Base-by-base conservation (phyloP, 2,329 filamentous ascomycete species). In the Talaromyces sp. region DNA sequence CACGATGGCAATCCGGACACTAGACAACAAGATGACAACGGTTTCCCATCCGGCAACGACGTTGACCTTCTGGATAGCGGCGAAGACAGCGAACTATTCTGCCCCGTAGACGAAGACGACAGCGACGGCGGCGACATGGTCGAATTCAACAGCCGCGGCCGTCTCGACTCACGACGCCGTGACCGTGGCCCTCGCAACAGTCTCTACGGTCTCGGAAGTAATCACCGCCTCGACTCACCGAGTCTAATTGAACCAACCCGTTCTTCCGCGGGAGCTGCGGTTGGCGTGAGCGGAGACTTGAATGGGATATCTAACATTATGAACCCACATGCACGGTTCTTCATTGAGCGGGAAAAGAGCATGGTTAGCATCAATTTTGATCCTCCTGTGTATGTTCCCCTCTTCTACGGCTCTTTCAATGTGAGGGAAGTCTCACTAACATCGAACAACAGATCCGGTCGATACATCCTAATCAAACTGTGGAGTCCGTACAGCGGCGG, bases 381-480 rank as follows among this genome's bases (percentile, higher is more conserved):
- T 65, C 77, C 78, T 13, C 77, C 78, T 63, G 76, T 75, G 78
- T 80, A 77, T 54, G 78, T 71, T n/a, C 11, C 10, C 8, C 43
- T 56, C 10, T 45, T 60, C 43, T 51, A 27, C 22, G 13, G 13
- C 43, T 47, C 43, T 47, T 11, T n/a, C 47, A 13, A 15, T 51
- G 47, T 17, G 22, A 7, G 5, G 5, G 25, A 25, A n/a, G 2
- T 27, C 22, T 56, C 60, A n/a, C 67, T 71, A 67, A 69, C 49
- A 43, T 62, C 40, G 7, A 1, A 58, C 40, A n/a, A 36, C 67
- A 86, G 84, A 8, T 92, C 91, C 11, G 91, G 91, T 5, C 86
- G 91, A 65, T 96, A 91, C 75, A 90, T 98, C 61, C 79, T 97
- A 49, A 82, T 98, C 68, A 97, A 97, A 81, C 87, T 97, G 76